Conservation (phyloP, 371 early-diverging fungal genomes). For the Nosema granulosis region DNA sequence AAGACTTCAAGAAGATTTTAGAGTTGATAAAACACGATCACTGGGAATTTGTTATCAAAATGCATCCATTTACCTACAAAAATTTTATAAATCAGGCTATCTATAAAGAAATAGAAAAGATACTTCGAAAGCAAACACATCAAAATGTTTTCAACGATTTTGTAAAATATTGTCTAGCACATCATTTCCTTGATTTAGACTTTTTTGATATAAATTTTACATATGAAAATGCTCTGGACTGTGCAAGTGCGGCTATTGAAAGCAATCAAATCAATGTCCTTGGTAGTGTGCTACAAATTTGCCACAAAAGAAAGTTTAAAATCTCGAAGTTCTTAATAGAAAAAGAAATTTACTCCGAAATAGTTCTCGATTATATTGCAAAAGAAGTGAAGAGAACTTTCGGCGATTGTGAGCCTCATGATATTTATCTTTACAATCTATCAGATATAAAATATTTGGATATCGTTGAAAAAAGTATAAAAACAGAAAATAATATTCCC, state of each 20-base stretch:
- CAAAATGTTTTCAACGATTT: not conserved
- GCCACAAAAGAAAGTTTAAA: not conserved
- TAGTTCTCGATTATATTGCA: not conserved
- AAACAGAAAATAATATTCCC: not conserved
- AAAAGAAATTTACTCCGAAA: not conserved
- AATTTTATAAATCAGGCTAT: not conserved
- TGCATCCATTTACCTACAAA: not conserved
- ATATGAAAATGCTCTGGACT: not conserved
- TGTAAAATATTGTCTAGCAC: not conserved
- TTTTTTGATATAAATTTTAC: not conserved
- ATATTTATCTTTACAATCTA: too few species aligned
- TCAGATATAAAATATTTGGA: not conserved
- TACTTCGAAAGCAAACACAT: not conserved
- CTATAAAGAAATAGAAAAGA: not conserved
- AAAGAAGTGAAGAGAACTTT: too few species aligned
- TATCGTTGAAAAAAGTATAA: not conserved
- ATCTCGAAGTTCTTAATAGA: not conserved
- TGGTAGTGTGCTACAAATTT: not conserved
- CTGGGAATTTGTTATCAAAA: not conserved
- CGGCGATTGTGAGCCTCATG: too few species aligned
- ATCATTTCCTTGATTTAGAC: not conserved
- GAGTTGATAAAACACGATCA: not conserved
- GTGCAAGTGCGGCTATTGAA: not conserved
- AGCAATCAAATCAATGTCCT: not conserved
- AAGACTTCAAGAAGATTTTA: not conserved